Evolutionary conservation across 1,139 yeast genomes (phyloP).

Genomic region (Citeromyces siamensis): DNA sequence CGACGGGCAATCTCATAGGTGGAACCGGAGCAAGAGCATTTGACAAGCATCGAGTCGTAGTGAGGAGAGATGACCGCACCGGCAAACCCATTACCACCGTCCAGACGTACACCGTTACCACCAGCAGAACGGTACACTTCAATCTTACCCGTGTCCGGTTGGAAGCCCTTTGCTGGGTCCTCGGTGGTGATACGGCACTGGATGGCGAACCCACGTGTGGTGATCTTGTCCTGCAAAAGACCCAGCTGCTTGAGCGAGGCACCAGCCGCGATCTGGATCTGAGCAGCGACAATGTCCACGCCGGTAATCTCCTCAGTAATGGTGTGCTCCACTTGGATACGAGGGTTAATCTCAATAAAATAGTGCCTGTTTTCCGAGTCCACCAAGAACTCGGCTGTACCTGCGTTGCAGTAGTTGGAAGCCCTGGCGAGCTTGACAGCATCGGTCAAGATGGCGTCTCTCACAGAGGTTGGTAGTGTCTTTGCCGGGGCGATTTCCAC

Average conservation of each 20-base stretch:
- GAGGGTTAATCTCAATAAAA: conserved; percentile 96
- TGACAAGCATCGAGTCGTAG: conserved; percentile 97
- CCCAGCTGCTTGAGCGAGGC: conserved; percentile 90
- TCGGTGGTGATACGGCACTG: conserved; percentile 99
- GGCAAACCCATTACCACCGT: conserved; percentile 99
- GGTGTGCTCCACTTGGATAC: conserved; percentile 98
- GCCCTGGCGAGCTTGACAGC: conserved; percentile 86
- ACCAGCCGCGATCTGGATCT: conserved; percentile 98
- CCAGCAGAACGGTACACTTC: conserved; percentile 98
- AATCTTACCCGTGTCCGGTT: conserved; percentile 97
- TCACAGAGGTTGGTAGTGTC: conserved; percentile 65
- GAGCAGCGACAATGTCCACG: conserved; percentile 96
- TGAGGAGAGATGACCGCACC: conserved; percentile 97
- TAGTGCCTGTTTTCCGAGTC: conserved; percentile 92
- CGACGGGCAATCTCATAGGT: conserved; percentile 95
- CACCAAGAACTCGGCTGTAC: conserved; percentile 96
- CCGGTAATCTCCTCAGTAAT: conserved; percentile 99
- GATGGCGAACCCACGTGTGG: conserved; percentile 95
- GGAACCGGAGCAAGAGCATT: conserved; percentile 93
- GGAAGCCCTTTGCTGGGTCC: conserved; percentile 93
- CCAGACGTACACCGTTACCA: conserved; percentile 98
- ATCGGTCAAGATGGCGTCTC: conserved; percentile 87
- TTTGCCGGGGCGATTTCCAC: conserved; percentile 99
- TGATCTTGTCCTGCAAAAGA: conserved; percentile 83
- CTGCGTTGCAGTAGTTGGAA: conserved; percentile 93